Percentiles rank a stretch among this genome's conserved stretches.
phyloP scores from a whole-genome alignment of 805 yeast species.

The Wickerhamiella qilinensis region DNA sequence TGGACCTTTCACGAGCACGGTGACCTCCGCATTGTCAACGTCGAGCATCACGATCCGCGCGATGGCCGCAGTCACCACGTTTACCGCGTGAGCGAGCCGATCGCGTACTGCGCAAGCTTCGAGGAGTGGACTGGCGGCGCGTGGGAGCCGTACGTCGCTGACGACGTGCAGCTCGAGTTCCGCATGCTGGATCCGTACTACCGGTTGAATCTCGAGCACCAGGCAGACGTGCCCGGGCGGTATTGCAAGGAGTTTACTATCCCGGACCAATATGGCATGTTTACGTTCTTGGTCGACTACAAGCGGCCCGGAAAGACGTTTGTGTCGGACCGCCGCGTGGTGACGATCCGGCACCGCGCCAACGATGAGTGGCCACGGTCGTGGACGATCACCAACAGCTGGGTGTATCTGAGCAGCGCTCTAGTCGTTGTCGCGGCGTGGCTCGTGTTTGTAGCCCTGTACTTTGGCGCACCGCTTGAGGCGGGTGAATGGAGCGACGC shows the following conservation, averaged over 20 bases:
- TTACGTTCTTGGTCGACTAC: slow-evolving; percentile 68
- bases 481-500: too few relatives aligned
- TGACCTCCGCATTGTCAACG: slow-evolving; percentile 39
- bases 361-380: slow-evolving; percentile 89
- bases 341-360: slow-evolving; percentile 84
- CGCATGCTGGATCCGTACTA: slow-evolving; percentile 92
- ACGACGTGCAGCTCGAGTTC: slow-evolving; percentile 67
- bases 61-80: slow-evolving; percentile 20
- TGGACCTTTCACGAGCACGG: slow-evolving; percentile 68
- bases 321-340: slow-evolving; percentile 47
- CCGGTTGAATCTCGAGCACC: slow-evolving; percentile 44
- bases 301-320: slow-evolving; percentile 60
- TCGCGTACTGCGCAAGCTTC: slow-evolving; percentile 33
- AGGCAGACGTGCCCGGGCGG: slow-evolving; percentile 23
- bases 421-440: slow-evolving; percentile 56
- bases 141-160: slow-evolving; percentile 54
- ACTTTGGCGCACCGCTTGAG: slow-evolving; percentile 25
- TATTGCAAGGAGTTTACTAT: slow-evolving; percentile 42
- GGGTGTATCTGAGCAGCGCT: slow-evolving; percentile 74
- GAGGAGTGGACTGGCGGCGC: slow-evolving; percentile 31
- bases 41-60: slow-evolving; percentile 36
- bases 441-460: slow-evolving; percentile 59
- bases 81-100: slow-evolving; percentile 65
- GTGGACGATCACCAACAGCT: slow-evolving; percentile 83
- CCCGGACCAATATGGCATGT: slow-evolving; percentile 97